A percentile compares a stretch with the other conserved stretches of the same genome.
Conservation (phyloP, 148 eudicot genomes). For the Dianthus caryophyllus region DNA sequence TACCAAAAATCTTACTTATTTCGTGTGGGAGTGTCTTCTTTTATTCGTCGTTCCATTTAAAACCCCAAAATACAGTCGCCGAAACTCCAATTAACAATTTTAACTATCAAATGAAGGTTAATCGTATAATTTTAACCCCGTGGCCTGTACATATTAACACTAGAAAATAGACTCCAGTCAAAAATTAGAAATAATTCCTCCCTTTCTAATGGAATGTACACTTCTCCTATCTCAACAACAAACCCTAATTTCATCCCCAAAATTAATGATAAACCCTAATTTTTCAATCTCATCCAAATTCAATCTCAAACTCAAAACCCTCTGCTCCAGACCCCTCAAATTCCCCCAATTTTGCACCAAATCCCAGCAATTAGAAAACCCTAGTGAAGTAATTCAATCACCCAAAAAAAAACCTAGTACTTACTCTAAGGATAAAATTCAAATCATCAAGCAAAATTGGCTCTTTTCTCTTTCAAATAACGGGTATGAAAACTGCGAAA, state of each 20-base stretch:
- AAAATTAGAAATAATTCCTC: neutral
- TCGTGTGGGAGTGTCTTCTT: too few species aligned
- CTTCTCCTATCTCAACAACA: conserved; percentile 15
- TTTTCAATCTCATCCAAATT: conserved; percentile 17
- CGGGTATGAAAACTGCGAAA: neutral
- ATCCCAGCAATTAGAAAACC: conserved; percentile 20
- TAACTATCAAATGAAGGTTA: too few species aligned
- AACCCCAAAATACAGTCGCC: too few species aligned
- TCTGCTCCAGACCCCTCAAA: conserved; percentile 1
- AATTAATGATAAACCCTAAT: conserved; percentile 29
- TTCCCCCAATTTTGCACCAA: conserved; percentile 20
- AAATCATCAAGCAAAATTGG: conserved; percentile 53
- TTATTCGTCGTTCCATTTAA: too few species aligned
- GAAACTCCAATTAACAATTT: too few species aligned
- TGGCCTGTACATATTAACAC: too few species aligned
- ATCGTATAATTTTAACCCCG: neutral
- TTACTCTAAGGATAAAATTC: conserved; percentile 12
- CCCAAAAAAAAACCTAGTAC: conserved; percentile 18
- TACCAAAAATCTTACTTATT: too few species aligned
- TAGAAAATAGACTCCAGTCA: neutral
- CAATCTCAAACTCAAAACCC: too few species aligned
- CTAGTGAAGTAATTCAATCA: conserved; percentile 18
- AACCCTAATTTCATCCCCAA: conserved; percentile 10
- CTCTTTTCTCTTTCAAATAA: conserved; percentile 45
- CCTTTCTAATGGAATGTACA: conserved; percentile 27